These are phyloP conservation scores for Rhizopogon roseolus DNA, from an alignment of 768 basidiomycete genomes.

Conservation along the genomic window DNA sequence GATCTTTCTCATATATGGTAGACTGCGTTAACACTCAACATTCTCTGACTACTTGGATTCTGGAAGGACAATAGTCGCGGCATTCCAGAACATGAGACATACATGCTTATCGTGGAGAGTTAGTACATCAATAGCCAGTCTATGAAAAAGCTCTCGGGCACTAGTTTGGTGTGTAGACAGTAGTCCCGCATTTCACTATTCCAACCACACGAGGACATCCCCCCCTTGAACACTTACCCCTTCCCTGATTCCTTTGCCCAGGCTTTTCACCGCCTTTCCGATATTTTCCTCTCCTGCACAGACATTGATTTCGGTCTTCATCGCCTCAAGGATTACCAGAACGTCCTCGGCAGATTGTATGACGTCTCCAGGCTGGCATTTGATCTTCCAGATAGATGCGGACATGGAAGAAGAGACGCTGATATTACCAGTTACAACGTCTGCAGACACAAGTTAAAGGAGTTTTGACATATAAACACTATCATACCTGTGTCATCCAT, in stretches of 20 bases:
- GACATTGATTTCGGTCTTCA: slow-evolving; percentile 61
- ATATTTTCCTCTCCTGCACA: slow-evolving; percentile 39
- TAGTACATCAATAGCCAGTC: neutral
- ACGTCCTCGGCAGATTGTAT: slow-evolving; percentile 38
- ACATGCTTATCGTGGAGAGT: too few species aligned
- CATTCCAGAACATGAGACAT: too few species aligned
- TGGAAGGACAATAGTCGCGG: too few species aligned
- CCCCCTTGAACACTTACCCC: slow-evolving; percentile 44
- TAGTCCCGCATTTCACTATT: neutral
- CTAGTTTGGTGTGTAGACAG: neutral
- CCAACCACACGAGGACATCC: slow-evolving; percentile 35
- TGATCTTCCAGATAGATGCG: slow-evolving; percentile 49
- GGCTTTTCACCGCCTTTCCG: slow-evolving; percentile 36
- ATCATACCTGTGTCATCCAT: neutral
- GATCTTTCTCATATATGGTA: too few species aligned
- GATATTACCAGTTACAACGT: slow-evolving; percentile 2
- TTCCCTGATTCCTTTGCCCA: slow-evolving; percentile 37
- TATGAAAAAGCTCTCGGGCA: neutral
- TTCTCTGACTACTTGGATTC: too few species aligned
- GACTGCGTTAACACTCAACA: too few species aligned
- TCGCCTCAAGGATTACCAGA: slow-evolving; percentile 53
- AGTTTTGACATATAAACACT: neutral
- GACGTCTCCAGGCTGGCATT: slow-evolving; percentile 35
- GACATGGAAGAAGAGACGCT: slow-evolving; percentile 32
- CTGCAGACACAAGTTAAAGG: neutral